Evolutionary conservation across 1,139 yeast genomes (phyloP).

Genomic region (Petasospora fabianii): DNA sequence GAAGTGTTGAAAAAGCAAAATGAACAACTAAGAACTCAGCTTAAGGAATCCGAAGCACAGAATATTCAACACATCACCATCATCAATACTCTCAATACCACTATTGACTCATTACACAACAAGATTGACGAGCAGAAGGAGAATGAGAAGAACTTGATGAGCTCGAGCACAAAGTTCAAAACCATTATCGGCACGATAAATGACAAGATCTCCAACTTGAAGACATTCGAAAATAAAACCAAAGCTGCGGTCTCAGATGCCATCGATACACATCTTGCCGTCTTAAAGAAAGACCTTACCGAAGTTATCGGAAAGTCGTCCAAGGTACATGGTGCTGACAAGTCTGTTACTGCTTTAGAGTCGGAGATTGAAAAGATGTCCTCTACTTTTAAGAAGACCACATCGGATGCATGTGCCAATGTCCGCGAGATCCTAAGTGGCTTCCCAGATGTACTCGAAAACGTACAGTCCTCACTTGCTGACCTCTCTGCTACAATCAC

Average conservation of each 20-base stretch:
- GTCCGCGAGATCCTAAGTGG: conserved; percentile 21
- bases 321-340: not conserved
- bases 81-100: conserved; percentile 28
- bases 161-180: conserved; percentile 32
- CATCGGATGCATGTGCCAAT: conserved; percentile 23
- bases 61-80: conserved; percentile 29
- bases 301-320: not conserved
- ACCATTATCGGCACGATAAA: conserved; percentile 30
- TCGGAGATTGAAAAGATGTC: conserved; percentile 16
- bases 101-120: conserved; percentile 31
- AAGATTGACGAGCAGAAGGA: conserved; percentile 34
- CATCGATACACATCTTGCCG: conserved; percentile 17
- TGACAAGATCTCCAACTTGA: conserved; percentile 29
- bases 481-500: conserved; percentile 12
- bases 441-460: conserved; percentile 21
- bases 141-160: conserved; percentile 32
- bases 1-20: conserved; percentile 35
- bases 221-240: conserved; percentile 29
- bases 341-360: conserved; percentile 9
- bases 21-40: conserved; percentile 29
- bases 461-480: conserved; percentile 15
- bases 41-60: conserved; percentile 24
- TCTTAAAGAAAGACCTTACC: conserved; percentile 7
- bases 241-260: conserved; percentile 27
- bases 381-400: conserved; percentile 13